Evolutionary conservation across 768 basidiomycete species (phyloP).

Genomic region (Terana coerulea): DNA sequence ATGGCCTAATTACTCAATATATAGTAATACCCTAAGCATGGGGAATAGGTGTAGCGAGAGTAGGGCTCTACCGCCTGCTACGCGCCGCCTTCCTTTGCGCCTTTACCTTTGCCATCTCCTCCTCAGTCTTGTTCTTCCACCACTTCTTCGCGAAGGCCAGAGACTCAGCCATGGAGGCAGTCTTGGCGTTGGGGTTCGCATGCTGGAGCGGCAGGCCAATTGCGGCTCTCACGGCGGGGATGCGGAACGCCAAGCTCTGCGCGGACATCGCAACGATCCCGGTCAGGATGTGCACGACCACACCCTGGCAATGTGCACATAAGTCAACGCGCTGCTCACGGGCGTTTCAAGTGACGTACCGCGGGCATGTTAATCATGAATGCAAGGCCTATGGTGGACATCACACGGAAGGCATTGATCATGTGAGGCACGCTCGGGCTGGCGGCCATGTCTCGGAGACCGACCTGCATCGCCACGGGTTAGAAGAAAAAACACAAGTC

Average conservation of each 20-base stretch:
- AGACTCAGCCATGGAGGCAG: slow-evolving; percentile 28
- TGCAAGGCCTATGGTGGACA: slow-evolving; percentile 47
- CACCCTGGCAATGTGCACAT: slow-evolving; percentile 35
- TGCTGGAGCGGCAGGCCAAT: slow-evolving; percentile 32
- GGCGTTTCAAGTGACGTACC: slow-evolving; percentile 40
- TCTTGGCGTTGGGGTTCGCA: slow-evolving; percentile 8
- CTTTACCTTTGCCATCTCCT: not conserved
- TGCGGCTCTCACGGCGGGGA: slow-evolving; percentile 35
- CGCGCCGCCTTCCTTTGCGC: not conserved
- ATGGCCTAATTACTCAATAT: not conserved
- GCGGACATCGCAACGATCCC: slow-evolving; percentile 42
- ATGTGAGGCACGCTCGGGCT: slow-evolving; percentile 54
- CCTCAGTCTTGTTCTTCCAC: not conserved
- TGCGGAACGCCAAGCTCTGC: slow-evolving; percentile 46
- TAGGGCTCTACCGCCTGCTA: not conserved
- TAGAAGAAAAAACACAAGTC: slow-evolving; percentile 16
- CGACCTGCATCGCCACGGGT: slow-evolving; percentile 39
- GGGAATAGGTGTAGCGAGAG: not conserved
- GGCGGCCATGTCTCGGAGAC: slow-evolving; percentile 51
- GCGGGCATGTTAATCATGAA: slow-evolving; percentile 59
- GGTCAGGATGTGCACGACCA: slow-evolving; percentile 54
- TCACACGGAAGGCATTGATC: slow-evolving; percentile 61
- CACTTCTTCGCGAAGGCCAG: slow-evolving; percentile 14
- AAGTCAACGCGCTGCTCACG: not conserved
- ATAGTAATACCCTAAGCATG: not conserved